Evolutionary conservation across 2,329 filamentous ascomycete species (phyloP).

Genomic region (Stachybotrys chlorohalonatus): DNA sequence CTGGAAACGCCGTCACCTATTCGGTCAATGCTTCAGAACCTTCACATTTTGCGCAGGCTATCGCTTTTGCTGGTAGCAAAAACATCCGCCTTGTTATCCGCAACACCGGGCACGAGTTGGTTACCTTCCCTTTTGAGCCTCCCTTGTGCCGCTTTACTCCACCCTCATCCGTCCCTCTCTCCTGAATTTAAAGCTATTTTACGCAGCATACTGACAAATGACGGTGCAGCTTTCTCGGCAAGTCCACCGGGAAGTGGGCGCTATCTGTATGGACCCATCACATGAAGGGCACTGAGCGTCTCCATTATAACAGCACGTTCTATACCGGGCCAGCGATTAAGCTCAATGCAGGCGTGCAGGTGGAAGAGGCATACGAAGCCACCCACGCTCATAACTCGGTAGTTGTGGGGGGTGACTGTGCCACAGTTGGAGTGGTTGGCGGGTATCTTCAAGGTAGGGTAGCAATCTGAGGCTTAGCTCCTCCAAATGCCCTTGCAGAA

Average conservation of each 20-base stretch:
- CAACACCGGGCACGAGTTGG: slow-evolving; percentile 21
- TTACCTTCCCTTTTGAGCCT: not conserved
- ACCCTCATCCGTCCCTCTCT: slow-evolving; percentile 7
- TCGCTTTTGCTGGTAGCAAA: slow-evolving; percentile 27
- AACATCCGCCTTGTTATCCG: slow-evolving; percentile 25
- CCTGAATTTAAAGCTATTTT: slow-evolving; percentile 1
- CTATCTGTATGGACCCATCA: slow-evolving; percentile 29
- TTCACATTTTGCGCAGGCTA: slow-evolving; percentile 19
- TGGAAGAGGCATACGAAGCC: slow-evolving; percentile 32
- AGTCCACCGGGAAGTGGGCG: slow-evolving; percentile 42
- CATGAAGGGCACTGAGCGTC: slow-evolving; percentile 29
- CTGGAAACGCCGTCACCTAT: slow-evolving; percentile 34
- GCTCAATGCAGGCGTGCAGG: slow-evolving; percentile 44
- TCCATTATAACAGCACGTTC: slow-evolving; percentile 25
- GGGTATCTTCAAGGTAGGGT: slow-evolving; percentile 44
- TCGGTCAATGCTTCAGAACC: slow-evolving; percentile 22
- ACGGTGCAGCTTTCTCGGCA: slow-evolving; percentile 10
- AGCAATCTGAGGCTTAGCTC: too few species aligned
- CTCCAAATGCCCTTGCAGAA: too few species aligned
- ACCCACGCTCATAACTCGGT: slow-evolving; percentile 35
- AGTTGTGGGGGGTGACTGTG: slow-evolving; percentile 44
- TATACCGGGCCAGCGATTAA: slow-evolving; percentile 44
- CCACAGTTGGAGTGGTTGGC: slow-evolving; percentile 48
- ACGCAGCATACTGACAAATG: too few species aligned
- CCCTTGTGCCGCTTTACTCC: too few species aligned